Conservation (phyloP, 192 early-diverging fungal genomes). For the Coemansia sp. region DNA sequence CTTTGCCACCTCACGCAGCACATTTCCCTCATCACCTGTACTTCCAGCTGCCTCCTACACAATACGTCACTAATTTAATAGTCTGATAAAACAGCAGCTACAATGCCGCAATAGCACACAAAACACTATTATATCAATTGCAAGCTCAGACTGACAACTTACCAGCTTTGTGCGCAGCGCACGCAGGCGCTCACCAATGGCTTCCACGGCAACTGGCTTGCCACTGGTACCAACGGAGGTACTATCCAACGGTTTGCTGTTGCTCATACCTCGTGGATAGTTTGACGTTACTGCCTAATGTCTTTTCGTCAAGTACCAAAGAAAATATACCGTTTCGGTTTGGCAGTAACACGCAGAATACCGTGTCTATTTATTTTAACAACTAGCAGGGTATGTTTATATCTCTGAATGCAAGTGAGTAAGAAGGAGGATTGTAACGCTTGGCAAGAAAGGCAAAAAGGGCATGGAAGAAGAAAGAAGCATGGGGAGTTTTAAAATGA, state of each 20-base stretch:
- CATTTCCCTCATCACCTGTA: conserved; percentile 8
- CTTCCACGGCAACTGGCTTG: conserved; percentile 3
- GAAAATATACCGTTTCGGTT: not conserved
- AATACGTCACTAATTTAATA: not conserved
- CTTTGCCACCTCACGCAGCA: conserved; percentile 18
- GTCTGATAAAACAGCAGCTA: not conserved
- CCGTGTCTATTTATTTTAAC: too few species aligned
- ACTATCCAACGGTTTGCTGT: not conserved
- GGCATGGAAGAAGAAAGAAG: not conserved
- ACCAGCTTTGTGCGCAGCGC: conserved; percentile 28
- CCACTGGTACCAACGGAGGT: not conserved
- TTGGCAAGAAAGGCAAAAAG: not conserved
- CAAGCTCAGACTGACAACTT: conserved; percentile 1
- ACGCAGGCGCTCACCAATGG: conserved; percentile 19
- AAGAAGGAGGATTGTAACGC: not conserved
- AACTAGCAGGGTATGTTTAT: not conserved
- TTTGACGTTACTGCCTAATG: not conserved
- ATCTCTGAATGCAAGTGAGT: not conserved
- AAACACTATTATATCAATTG: not conserved
- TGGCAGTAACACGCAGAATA: not conserved
- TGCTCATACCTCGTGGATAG: not conserved
- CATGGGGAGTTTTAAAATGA: not conserved
- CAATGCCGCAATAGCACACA: not conserved
- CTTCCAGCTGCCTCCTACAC: conserved; percentile 19
- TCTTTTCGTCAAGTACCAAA: not conserved